phyloP scores from a whole-genome alignment of 305 asterid species.

The Striga hermonthica region DNA sequence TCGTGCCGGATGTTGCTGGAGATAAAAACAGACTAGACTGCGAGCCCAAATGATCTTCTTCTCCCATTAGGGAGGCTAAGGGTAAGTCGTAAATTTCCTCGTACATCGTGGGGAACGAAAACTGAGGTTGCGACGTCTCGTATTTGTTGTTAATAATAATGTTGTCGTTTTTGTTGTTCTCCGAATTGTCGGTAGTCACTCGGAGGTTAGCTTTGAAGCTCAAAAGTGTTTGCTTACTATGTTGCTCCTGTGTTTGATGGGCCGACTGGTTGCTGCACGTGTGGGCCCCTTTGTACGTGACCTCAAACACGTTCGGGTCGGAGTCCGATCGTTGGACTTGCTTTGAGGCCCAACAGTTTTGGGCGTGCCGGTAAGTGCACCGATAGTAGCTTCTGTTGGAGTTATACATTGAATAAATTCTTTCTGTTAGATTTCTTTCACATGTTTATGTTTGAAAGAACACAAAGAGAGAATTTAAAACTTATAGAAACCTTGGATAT shows the following conservation, averaged over 20 bases:
- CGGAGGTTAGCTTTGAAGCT: constrained; percentile 48
- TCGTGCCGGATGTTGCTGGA: constrained; percentile 59
- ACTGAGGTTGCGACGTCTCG: constrained; percentile 29
- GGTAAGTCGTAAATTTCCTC: constrained; percentile 38
- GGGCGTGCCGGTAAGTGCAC: constrained; percentile 53
- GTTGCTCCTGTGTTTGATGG: constrained; percentile 40
- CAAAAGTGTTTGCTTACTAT: constrained; percentile 41
- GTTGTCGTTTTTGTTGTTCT: constrained; percentile 26
- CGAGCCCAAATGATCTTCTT: constrained; percentile 38
- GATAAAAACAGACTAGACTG: constrained; percentile 47
- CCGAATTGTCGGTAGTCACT: constrained; percentile 44
- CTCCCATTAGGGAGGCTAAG: constrained; percentile 35
- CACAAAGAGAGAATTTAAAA: background rate
- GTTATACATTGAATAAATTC: constrained; percentile 12
- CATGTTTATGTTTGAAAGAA: background rate
- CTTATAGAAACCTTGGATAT: constrained; percentile 52
- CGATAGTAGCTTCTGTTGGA: constrained; percentile 72
- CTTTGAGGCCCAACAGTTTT: constrained; percentile 60
- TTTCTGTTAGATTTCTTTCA: background rate
- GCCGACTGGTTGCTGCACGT: constrained; percentile 43
- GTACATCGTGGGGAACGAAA: constrained; percentile 54
- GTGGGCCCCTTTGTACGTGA: constrained; percentile 63
- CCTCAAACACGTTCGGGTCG: constrained; percentile 52
- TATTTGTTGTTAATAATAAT: no score
- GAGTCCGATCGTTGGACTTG: constrained; percentile 68